Evolutionary conservation across 495 filamentous ascomycete genomes (phyloP).

Genomic region (Aspergillus indologenus): DNA sequence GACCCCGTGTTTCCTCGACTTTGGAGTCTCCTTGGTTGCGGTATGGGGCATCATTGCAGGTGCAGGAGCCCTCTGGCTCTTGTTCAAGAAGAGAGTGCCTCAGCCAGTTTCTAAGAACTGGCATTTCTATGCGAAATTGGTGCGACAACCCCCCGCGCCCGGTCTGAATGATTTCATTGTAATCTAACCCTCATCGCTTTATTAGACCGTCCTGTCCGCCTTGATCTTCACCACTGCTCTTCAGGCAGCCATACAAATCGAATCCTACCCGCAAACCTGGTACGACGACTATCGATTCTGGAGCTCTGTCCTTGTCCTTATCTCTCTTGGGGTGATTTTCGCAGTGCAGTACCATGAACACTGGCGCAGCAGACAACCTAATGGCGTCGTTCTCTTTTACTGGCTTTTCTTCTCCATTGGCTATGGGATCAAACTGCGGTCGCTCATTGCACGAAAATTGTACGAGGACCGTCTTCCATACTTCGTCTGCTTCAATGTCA

Average conservation of each 20-base stretch:
- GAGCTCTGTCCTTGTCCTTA: slow-evolving; percentile 73
- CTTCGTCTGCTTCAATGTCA: slow-evolving; percentile 75
- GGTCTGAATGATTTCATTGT: neutral
- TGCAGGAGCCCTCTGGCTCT: slow-evolving; percentile 68
- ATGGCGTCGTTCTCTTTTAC: slow-evolving; percentile 92
- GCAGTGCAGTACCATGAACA: slow-evolving; percentile 92
- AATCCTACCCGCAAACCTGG: slow-evolving; percentile 67
- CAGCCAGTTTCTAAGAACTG: slow-evolving; percentile 75
- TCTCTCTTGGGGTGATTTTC: slow-evolving; percentile 76
- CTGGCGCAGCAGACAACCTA: slow-evolving; percentile 80
- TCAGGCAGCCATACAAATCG: slow-evolving; percentile 75
- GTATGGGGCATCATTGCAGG: slow-evolving; percentile 74
- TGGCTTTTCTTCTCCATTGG: slow-evolving; percentile 88
- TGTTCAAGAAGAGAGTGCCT: slow-evolving; percentile 63
- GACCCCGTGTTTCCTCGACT: slow-evolving; percentile 93
- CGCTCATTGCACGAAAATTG: slow-evolving; percentile 72
- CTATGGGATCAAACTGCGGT: slow-evolving; percentile 81
- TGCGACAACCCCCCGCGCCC: slow-evolving; percentile 38
- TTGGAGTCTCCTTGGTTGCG: slow-evolving; percentile 74
- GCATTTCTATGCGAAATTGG: slow-evolving; percentile 93
- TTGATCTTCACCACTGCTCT: slow-evolving; percentile 65
- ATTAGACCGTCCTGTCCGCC: slow-evolving; percentile 66
- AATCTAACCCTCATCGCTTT: slow-evolving; percentile 19
- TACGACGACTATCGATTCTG: slow-evolving; percentile 84
- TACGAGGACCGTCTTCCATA: slow-evolving; percentile 65